A percentile compares a stretch with the other conserved stretches of the same genome.
These are phyloP conservation scores for Chloropicon primus DNA, from an alignment of 139 green algal species.

Conservation along the genomic window DNA sequence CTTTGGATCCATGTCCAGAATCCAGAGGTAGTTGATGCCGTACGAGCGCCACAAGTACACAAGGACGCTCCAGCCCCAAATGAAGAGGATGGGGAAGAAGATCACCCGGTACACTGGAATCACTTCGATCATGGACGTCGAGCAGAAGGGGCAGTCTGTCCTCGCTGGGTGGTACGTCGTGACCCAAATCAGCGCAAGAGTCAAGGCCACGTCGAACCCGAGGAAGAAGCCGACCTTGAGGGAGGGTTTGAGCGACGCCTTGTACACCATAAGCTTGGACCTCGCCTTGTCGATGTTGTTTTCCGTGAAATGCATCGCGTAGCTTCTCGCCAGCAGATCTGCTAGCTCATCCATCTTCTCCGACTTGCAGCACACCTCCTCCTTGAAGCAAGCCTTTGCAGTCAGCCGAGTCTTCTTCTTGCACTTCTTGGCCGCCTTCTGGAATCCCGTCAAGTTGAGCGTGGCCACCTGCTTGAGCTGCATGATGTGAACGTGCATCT, in stretches of 20 bases:
- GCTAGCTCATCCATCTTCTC: background rate
- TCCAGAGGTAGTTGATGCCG: background rate
- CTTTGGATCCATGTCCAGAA: background rate
- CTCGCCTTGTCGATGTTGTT: background rate
- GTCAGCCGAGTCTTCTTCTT: background rate
- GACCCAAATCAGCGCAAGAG: background rate
- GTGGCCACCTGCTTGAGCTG: background rate
- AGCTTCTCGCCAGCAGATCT: background rate
- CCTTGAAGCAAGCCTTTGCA: background rate
- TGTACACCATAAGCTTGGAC: background rate
- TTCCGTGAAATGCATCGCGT: background rate
- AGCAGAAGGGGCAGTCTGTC: background rate
- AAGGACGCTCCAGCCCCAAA: background rate
- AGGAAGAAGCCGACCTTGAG: background rate
- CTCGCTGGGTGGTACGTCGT: background rate
- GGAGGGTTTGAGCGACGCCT: background rate
- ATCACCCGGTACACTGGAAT: background rate
- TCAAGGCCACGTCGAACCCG: background rate
- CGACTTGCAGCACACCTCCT: background rate
- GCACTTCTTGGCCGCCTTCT: background rate
- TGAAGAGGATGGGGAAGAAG: background rate
- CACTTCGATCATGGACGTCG: background rate
- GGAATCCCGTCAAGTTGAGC: background rate
- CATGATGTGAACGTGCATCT: background rate
- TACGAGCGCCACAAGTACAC: background rate